These are phyloP conservation scores for Fusarium bulbicola DNA, from an alignment of 2,329 filamentous ascomycete genomes.

Conservation along the genomic window DNA sequence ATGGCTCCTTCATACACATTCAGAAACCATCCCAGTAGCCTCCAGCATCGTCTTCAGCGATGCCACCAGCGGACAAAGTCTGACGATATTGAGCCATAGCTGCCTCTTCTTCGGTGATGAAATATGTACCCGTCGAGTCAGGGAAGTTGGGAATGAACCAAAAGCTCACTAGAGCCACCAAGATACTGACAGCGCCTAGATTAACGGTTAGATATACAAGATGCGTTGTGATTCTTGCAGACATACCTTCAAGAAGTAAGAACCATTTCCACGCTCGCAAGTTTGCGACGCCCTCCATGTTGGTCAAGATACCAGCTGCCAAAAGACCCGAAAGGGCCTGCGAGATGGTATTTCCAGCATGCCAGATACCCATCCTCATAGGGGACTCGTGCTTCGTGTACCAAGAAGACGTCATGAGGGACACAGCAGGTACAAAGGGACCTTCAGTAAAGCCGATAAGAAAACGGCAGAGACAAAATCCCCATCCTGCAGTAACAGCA, in stretches of 20 bases:
- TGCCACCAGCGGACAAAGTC: slow-evolving; percentile 48
- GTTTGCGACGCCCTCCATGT: slow-evolving; percentile 51
- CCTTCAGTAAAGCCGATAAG: slow-evolving; percentile 46
- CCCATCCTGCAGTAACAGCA: slow-evolving; percentile 45
- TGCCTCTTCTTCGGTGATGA: slow-evolving; percentile 50
- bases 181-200: slow-evolving; percentile 44
- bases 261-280: slow-evolving; percentile 55
- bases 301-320: slow-evolving; percentile 54
- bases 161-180: slow-evolving; percentile 44
- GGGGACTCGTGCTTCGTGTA: slow-evolving; percentile 56
- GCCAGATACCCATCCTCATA: slow-evolving; percentile 55
- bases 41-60: slow-evolving; percentile 49
- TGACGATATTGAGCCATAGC: slow-evolving; percentile 51
- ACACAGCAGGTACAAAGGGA: slow-evolving; percentile 55
- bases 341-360: slow-evolving; percentile 56
- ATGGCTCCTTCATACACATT: slow-evolving; percentile 46
- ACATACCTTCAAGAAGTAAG: slow-evolving; percentile 48
- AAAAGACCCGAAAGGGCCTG: slow-evolving; percentile 56
- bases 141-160: slow-evolving; percentile 52
- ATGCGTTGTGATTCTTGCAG: too few species aligned
- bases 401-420: slow-evolving; percentile 57
- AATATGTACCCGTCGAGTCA: slow-evolving; percentile 43
- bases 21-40: slow-evolving; percentile 51
- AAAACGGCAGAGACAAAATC: slow-evolving; percentile 46
- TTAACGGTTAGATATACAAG: accelerated